phyloP scores from a whole-genome alignment of 805 yeast species.

The Clavispora vitiphila region DNA sequence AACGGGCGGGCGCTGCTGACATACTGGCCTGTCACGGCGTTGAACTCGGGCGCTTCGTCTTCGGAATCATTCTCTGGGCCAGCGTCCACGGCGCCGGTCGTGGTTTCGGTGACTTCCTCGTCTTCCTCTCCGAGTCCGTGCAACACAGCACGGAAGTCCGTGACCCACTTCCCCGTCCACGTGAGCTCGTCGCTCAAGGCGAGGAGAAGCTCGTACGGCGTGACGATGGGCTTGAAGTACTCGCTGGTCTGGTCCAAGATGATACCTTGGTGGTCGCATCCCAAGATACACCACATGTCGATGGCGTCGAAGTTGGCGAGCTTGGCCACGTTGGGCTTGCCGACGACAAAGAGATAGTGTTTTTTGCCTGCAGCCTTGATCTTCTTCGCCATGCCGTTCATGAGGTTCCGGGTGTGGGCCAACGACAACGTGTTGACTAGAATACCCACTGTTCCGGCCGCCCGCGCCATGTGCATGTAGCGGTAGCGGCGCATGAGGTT shows the following conservation, averaged over 20 bases:
- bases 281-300: slow-evolving; percentile 91
- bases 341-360: slow-evolving; percentile 91
- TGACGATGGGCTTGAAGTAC: slow-evolving; percentile 84
- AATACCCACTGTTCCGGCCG: slow-evolving; percentile 89
- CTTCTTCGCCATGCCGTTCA: slow-evolving; percentile 55
- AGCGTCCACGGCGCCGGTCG: slow-evolving; percentile 21
- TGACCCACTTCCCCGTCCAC: slow-evolving; percentile 95
- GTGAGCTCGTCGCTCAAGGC: slow-evolving; percentile 71
- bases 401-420: slow-evolving; percentile 61
- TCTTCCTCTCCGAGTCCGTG: slow-evolving; percentile 29
- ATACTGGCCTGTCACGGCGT: slow-evolving; percentile 80
- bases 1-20: slow-evolving; percentile 71
- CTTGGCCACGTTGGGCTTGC: slow-evolving; percentile 96
- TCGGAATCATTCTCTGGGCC: slow-evolving; percentile 33
- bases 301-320: slow-evolving; percentile 93
- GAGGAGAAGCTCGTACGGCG: slow-evolving; percentile 85
- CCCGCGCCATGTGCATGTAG: slow-evolving; percentile 80
- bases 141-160: slow-evolving; percentile 62
- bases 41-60: slow-evolving; percentile 72
- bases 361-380: slow-evolving; percentile 79
- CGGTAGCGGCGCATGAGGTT: slow-evolving; percentile 79
- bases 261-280: slow-evolving; percentile 93
- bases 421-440: slow-evolving; percentile 86
- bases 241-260: slow-evolving; percentile 74
- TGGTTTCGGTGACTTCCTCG: slow-evolving; percentile 28